These are phyloP conservation scores for Phialocephala sp. DNA, from an alignment of 2,329 filamentous ascomycete species.

Conservation along the genomic window DNA sequence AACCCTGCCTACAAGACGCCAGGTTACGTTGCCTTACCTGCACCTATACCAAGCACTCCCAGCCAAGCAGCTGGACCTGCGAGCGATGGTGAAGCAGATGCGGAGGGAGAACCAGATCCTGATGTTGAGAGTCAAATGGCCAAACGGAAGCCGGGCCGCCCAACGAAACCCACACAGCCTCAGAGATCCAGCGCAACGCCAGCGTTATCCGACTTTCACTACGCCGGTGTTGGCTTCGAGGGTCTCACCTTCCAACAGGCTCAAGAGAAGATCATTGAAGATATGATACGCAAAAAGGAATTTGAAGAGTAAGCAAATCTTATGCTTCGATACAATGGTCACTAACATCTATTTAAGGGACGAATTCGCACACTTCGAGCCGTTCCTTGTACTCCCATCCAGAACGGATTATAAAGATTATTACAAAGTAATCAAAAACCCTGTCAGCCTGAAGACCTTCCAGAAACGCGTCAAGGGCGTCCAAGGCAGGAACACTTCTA, in stretches of 20 bases:
- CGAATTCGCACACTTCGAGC: constrained; percentile 71
- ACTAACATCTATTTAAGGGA: constrained; percentile 52
- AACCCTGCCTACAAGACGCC: constrained; percentile 81
- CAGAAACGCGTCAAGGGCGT: constrained; percentile 79
- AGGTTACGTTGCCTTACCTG: constrained; percentile 73
- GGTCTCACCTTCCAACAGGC: constrained; percentile 82
- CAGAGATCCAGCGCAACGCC: constrained; percentile 47
- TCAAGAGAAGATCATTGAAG: constrained; percentile 82
- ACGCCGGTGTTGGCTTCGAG: constrained; percentile 65
- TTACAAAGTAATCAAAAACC: constrained; percentile 81
- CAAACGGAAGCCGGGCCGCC: constrained; percentile 35
- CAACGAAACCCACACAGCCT: constrained; percentile 37
- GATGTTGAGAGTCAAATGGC: constrained; percentile 36
- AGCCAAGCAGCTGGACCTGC: constrained; percentile 49
- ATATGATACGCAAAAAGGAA: constrained; percentile 68
- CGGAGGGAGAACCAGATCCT: constrained; percentile 42
- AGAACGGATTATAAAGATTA: constrained; percentile 77
- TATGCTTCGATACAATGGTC: background rate
- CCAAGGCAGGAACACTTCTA: constrained; percentile 68
- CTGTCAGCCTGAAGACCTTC: constrained; percentile 77
- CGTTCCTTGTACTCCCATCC: constrained; percentile 80
- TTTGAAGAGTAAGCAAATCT: constrained; percentile 63
- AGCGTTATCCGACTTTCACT: constrained; percentile 57
- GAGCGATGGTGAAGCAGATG: constrained; percentile 42
- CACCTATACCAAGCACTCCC: constrained; percentile 57